A percentile compares a stretch with the other conserved stretches of the same genome.
Conservation (phyloP, 140 eudicot species). For the Senecio squalidus region DNA sequence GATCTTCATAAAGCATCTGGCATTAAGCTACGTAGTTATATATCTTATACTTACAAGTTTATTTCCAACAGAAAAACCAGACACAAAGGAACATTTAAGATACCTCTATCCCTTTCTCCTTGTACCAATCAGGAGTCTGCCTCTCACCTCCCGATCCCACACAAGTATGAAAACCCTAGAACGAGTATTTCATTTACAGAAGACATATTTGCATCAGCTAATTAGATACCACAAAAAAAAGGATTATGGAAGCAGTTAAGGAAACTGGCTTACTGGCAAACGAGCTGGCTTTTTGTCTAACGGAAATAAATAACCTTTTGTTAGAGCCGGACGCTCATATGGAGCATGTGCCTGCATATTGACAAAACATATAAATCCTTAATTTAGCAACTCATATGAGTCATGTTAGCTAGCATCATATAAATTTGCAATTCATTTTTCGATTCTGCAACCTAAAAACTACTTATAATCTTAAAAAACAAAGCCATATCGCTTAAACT, state of each 20-base stretch:
- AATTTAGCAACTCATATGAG: background rate
- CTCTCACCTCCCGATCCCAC: constrained; percentile 99
- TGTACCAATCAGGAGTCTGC: constrained; percentile 99
- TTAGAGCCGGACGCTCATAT: constrained; percentile 95
- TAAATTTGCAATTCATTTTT: no score
- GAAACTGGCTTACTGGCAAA: constrained; percentile 59
- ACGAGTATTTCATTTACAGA: constrained; percentile 8
- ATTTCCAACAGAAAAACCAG: background rate
- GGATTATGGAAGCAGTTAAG: background rate
- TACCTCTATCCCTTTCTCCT: constrained; percentile 96
- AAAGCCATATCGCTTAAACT: constrained; percentile 15
- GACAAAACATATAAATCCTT: background rate
- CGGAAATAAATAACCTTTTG: constrained; percentile 89
- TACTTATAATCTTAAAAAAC: background rate
- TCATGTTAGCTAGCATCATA: no score
- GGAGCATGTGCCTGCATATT: constrained; percentile 90
- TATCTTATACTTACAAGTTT: background rate
- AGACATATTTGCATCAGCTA: background rate
- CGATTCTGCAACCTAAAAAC: background rate
- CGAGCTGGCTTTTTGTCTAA: constrained; percentile 93
- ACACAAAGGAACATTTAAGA: background rate
- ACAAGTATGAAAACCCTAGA: constrained; percentile 97
- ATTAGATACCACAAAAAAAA: background rate
- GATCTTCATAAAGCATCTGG: constrained; percentile 90
- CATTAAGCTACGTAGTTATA: constrained; percentile 1